Conservation (phyloP, 148 eudicot species). For the Heliosperma pusillum region DNA sequence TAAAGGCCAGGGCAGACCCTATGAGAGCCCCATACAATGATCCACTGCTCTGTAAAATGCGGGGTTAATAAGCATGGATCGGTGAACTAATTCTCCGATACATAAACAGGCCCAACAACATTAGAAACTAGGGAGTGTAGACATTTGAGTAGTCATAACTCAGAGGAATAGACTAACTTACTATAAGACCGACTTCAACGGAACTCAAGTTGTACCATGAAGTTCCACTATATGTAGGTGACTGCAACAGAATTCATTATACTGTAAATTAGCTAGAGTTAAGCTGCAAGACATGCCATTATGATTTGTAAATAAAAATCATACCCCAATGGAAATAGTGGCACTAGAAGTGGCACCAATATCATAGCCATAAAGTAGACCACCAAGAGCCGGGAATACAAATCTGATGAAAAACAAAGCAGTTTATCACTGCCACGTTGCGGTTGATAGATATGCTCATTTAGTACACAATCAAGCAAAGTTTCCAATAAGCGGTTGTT, state of each 20-base stretch:
- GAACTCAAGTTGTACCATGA: conserved; percentile 87
- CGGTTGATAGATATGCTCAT: not conserved
- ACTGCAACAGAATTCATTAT: conserved; percentile 42
- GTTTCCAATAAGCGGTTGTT: too few relatives aligned
- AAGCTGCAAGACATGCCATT: too few relatives aligned
- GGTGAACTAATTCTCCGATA: not conserved
- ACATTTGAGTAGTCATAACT: not conserved
- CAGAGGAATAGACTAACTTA: conserved; percentile 37
- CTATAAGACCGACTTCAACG: conserved; percentile 80
- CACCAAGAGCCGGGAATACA: conserved; percentile 94
- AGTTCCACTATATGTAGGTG: conserved; percentile 67
- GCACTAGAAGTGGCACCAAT: conserved; percentile 95
- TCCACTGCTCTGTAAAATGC: conserved; percentile 77
- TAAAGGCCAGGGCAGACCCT: conserved; percentile 84
- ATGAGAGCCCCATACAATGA: conserved; percentile 92
- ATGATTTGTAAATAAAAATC: not conserved
- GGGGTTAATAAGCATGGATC: not conserved
- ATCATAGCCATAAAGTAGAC: conserved; percentile 89
- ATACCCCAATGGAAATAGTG: conserved; percentile 68
- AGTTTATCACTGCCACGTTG: not conserved
- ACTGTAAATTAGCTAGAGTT: too few relatives aligned
- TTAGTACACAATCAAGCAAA: too few relatives aligned
- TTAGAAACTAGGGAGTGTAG: not conserved
- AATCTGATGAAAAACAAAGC: conserved; percentile 50
- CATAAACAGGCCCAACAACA: not conserved